phyloP scores from a whole-genome alignment of 495 filamentous ascomycete genomes.

The Xylaria venustula region DNA sequence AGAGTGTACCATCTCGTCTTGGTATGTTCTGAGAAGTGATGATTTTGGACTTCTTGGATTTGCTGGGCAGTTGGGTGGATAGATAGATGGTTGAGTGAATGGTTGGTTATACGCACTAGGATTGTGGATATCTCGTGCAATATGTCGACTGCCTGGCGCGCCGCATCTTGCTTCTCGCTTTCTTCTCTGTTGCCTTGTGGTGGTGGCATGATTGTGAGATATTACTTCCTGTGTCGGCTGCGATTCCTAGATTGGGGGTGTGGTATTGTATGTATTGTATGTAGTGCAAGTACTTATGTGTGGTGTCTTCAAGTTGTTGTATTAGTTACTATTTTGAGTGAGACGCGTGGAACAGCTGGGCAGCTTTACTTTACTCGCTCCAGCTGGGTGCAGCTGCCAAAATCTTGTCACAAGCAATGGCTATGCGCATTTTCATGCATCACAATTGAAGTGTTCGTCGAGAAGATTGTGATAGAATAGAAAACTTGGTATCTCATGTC shows the following conservation, averaged over 20 bases:
- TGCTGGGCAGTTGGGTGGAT: too few relatives aligned
- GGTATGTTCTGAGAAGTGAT: too few relatives aligned
- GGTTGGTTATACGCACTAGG: conserved; percentile 56
- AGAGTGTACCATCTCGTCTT: too few relatives aligned
- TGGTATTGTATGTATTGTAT: neutral
- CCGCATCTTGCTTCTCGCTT: conserved; percentile 78
- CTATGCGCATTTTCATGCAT: too few relatives aligned
- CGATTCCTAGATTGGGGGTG: neutral
- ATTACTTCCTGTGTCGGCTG: neutral
- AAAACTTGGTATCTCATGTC: conserved; percentile 12
- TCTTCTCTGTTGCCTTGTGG: conserved; percentile 37
- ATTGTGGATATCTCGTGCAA: conserved; percentile 90
- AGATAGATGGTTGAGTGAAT: too few relatives aligned
- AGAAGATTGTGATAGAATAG: neutral
- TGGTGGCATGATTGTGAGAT: conserved; percentile 19
- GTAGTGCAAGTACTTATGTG: too few relatives aligned
- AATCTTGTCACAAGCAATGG: neutral
- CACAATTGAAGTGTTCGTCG: too few relatives aligned
- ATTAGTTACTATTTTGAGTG: neutral
- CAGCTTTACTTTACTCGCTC: neutral
- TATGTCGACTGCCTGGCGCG: conserved; percentile 94
- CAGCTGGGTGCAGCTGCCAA: conserved; percentile 11
- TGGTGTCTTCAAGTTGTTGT: neutral
- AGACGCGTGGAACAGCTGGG: neutral
- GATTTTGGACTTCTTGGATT: too few relatives aligned